phyloP scores from a whole-genome alignment of 331 rosid genomes.

The Dryas integrifolia region DNA sequence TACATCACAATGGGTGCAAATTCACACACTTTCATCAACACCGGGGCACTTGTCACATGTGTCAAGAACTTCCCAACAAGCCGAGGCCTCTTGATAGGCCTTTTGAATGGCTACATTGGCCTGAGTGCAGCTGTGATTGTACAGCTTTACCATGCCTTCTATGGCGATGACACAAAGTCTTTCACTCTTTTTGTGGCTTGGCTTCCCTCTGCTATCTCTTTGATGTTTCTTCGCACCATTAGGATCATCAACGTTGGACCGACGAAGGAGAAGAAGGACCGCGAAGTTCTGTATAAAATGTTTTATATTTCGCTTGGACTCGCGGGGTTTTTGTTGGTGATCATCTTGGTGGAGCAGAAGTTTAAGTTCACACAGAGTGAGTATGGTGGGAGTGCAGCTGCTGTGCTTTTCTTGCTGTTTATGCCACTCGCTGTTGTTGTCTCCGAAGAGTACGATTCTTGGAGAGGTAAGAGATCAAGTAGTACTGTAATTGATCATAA shows the following conservation, averaged over 20 bases:
- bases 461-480: conserved; percentile 13
- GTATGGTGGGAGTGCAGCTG: conserved; percentile 51
- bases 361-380: conserved; percentile 40
- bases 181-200: conserved; percentile 67
- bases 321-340: conserved; percentile 57
- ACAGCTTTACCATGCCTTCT: conserved; percentile 61
- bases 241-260: conserved; percentile 44
- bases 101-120: conserved; percentile 71
- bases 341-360: conserved; percentile 47
- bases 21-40: conserved; percentile 72
- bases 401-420: conserved; percentile 52
- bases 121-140: conserved; percentile 69
- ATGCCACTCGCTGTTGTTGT: conserved; percentile 59
- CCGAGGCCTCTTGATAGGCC: conserved; percentile 62
- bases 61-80: conserved; percentile 70
- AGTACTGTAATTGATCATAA: neutral
- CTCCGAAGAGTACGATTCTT: conserved; percentile 40
- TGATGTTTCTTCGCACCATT: conserved; percentile 53
- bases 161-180: conserved; percentile 49
- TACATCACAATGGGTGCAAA: conserved; percentile 59
- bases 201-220: conserved; percentile 67
- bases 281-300: conserved; percentile 53
- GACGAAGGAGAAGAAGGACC: conserved; percentile 37
- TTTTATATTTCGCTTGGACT: conserved; percentile 60
- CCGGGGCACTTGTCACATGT: conserved; percentile 60